A percentile compares a stretch with the other conserved stretches of the same genome.
Conservation (phyloP, 1,284 basidiomycete species). For the Apiotrichum laibachii region DNA sequence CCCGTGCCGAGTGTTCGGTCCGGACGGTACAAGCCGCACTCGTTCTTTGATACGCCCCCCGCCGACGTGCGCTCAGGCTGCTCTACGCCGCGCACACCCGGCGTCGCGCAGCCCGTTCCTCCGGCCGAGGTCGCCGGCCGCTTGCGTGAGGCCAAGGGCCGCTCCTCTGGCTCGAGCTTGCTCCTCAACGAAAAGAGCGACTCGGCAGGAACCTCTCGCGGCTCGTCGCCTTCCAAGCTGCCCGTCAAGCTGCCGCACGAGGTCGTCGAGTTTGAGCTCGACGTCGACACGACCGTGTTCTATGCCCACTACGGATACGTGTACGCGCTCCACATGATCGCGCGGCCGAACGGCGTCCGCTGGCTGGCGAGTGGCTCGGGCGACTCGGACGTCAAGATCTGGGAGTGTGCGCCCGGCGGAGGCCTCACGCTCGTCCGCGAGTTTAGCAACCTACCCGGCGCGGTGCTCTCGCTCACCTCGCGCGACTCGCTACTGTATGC, state of each 20-base stretch:
- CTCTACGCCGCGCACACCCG: conserved; percentile 30
- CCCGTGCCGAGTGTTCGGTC: conserved; percentile 5
- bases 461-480: conserved; percentile 72
- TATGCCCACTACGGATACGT: conserved; percentile 93
- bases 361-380: conserved; percentile 80
- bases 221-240: neutral
- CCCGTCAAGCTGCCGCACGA: conserved; percentile 3
- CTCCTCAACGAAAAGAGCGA: neutral
- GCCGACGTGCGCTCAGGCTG: conserved; percentile 25
- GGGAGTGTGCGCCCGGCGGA: conserved; percentile 60
- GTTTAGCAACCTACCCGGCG: conserved; percentile 47
- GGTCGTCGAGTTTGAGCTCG: conserved; percentile 56
- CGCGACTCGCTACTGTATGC: conserved; percentile 80
- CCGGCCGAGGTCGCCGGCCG: conserved; percentile 19
- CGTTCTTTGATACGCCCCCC: conserved; percentile 45
- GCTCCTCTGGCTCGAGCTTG: too few relatives aligned
- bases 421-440: conserved; percentile 32
- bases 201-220: conserved; percentile 8
- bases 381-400: conserved; percentile 86
- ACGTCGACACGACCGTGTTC: conserved; percentile 67
- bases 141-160: neutral
- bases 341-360: conserved; percentile 50
- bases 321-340: conserved; percentile 70
- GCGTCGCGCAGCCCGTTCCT: conserved; percentile 11
- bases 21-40: conserved; percentile 46